Evolutionary conservation across 1,284 basidiomycete genomes (phyloP), one percentile per base, ranked within the genome.

Genomic region (Cryptococcus sp.): DNA sequence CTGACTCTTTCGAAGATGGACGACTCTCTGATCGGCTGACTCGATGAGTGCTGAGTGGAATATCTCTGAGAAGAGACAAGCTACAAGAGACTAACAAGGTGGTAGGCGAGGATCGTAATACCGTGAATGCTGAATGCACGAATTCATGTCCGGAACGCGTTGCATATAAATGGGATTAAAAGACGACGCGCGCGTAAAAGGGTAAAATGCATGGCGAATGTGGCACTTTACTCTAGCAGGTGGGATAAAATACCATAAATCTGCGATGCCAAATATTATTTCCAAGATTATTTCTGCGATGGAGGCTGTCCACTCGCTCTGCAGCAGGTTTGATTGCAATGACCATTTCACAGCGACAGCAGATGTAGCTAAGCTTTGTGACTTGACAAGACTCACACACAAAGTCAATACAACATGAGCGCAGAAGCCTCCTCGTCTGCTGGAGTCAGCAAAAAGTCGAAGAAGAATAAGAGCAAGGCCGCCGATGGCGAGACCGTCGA

Each of bases 371-470:
- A n/a, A n/a, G 27, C 27, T 30, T 30, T 30, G 27, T 30, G 10
- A 10, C 27, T 35, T 13, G 30, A 35, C 3, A 2, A 35, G 8
- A 46, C 15, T 25, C 15, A 53, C 27, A 49, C 25, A 19, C 25
- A 13, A 8, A 35, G 13, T 13, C 30, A 8, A 13, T 35, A 35
- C 30, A 59, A 30, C 15, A 70, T 69, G 69, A 70, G 67, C 57
- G 65, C 67, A 27, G 66, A 68, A 57, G 64, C 70, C 16, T 66
- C 70, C 6, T 64, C 66, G 10, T 65, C 66, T 20, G 55, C 53
- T 10, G 58, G 56, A 8, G 49, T 50, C 8, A 61, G 54, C 42
- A 64, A 62, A 52, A 65, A 61, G 49, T 47, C 55, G 43, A 67
- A 70, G 56, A 68, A 69, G 61, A 49, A 47, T 30, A 61, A 61